Evolutionary conservation across 129 eudicot genomes (phyloP), one percentile per base, ranked within the genome.

Genomic region (Mikania micrantha): DNA sequence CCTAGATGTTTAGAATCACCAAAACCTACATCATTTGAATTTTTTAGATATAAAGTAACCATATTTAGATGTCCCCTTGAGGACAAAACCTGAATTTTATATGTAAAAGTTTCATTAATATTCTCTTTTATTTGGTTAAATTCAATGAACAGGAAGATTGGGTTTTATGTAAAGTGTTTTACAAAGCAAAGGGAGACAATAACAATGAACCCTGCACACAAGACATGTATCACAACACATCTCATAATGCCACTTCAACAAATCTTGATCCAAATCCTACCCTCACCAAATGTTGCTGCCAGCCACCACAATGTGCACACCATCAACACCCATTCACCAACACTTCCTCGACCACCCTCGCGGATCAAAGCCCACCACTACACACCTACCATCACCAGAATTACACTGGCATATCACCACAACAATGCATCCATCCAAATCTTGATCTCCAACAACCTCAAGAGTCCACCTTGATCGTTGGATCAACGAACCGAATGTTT

Each of bases 131-230:
- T 53, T 52, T 52, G 72, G 65, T 45, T 54, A 24, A 50, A 50
- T 60, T 59, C 58, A 24, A 19, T 44, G 54, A 31, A 73, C 96
- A 92, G 98, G 98, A 88, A 80, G 96, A 92, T 24, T 92, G 98
- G 97, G 97, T 91, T 12, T 52, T 90, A 60, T 90, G 97, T 72
- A 74, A 95, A 85, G 97, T 56, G n/a, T n/a, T n/a, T n/a, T 74
- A 87, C 85, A 91, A 87, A 76, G 75, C 83, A 71, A 91, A 85
- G 69, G 74, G 80, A 24, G 95, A 81, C 48, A 80, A 77, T 67
- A 75, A 44, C 79, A 67, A 73, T 25, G 68, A 79, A 64, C 60
- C 34, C 19, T 48, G 67, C 71, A 64, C 77, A 31, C 77, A 80
- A 71, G 57, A 84, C 40, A 45, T 44, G 57, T 61, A 47, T 40